phyloP scores from a whole-genome alignment of 352 stramenopile genomes.

The Pythium sp. region DNA sequence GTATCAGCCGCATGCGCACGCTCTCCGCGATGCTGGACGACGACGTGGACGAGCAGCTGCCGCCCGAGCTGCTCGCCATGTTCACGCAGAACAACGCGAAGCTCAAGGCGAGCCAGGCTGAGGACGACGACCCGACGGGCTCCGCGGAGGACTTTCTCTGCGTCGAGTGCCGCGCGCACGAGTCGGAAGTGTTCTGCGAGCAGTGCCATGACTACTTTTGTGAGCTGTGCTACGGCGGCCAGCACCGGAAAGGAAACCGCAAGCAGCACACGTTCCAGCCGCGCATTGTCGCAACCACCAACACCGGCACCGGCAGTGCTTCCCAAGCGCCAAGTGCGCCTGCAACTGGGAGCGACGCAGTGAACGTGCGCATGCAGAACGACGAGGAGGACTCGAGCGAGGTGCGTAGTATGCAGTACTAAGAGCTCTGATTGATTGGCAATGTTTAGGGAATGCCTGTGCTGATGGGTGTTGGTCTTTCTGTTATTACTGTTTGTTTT shows the following conservation, averaged over 20 bases:
- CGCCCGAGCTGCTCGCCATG: conserved; percentile 45
- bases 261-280: conserved; percentile 78
- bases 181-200: conserved; percentile 79
- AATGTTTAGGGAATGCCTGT: background rate
- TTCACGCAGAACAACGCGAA: conserved; percentile 29
- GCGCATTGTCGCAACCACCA: conserved; percentile 26
- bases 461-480: background rate
- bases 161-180: conserved; percentile 68
- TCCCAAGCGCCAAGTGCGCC: background rate
- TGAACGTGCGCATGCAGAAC: conserved; percentile 17
- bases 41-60: conserved; percentile 54
- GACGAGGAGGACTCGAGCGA: conserved; percentile 17
- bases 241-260: conserved; percentile 85
- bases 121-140: conserved; percentile 17
- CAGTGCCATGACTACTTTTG: conserved; percentile 90
- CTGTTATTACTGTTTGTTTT: background rate
- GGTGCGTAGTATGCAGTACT: conserved; percentile 4
- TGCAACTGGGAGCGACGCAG: background rate
- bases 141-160: conserved; percentile 47
- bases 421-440: background rate
- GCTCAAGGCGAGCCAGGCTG: conserved; percentile 17
- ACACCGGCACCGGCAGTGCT: background rate
- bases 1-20: conserved; percentile 70
- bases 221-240: conserved; percentile 74
- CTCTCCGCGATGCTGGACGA: conserved; percentile 82